Percentiles rank a stretch among this genome's conserved stretches.
Conservation (phyloP, 2,329 filamentous ascomycete genomes). For the Colletotrichum cereale region DNA sequence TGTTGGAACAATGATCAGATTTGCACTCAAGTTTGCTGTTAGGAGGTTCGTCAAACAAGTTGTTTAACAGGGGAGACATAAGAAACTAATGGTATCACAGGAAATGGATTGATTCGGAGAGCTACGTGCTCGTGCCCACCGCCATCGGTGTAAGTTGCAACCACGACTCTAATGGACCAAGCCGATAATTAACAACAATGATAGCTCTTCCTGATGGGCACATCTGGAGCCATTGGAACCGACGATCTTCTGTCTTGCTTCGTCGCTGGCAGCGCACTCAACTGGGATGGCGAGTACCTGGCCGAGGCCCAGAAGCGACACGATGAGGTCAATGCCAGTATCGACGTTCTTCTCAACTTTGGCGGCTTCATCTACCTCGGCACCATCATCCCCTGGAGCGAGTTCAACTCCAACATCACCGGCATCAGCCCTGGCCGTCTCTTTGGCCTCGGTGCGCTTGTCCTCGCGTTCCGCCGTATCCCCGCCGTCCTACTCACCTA, state of each 20-base stretch:
- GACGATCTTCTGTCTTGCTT: conserved; percentile 73
- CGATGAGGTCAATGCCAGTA: conserved; percentile 70
- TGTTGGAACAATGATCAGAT: conserved; percentile 61
- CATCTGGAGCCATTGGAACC: conserved; percentile 68
- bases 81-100: conserved; percentile 44
- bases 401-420: conserved; percentile 65
- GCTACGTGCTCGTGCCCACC: conserved; percentile 64
- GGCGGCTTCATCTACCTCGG: conserved; percentile 72
- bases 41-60: conserved; percentile 43
- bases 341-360: conserved; percentile 71
- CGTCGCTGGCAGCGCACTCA: conserved; percentile 68
- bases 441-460: conserved; percentile 63
- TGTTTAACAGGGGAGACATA: too few species aligned
- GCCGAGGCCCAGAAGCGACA: conserved; percentile 67
- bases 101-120: conserved; percentile 68
- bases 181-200: background rate
- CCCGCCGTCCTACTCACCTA: conserved; percentile 67
- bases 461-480: conserved; percentile 68
- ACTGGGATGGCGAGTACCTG: conserved; percentile 73
- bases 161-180: conserved; percentile 7
- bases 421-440: conserved; percentile 66
- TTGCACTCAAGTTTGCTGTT: conserved; percentile 59
- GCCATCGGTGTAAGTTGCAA: conserved; percentile 58
- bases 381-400: conserved; percentile 65
- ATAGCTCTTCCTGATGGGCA: conserved; percentile 69